Evolutionary conservation across 2,329 filamentous ascomycete species (phyloP).

Genomic region (Nannizzia gypsea): DNA sequence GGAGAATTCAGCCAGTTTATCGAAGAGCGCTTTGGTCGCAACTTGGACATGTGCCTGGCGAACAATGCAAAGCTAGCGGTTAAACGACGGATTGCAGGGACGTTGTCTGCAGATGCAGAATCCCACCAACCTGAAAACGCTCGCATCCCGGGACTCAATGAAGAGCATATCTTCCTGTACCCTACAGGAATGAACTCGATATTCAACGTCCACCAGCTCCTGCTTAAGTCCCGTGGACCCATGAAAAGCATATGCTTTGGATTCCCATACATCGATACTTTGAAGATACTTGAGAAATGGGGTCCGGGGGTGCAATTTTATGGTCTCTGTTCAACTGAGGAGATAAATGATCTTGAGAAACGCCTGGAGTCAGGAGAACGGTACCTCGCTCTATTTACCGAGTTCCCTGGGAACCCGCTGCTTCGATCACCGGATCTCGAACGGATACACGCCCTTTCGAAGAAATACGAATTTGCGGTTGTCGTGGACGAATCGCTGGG

Average conservation of each 20-base stretch:
- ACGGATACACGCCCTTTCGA: constrained; percentile 68
- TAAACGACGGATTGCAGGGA: constrained; percentile 74
- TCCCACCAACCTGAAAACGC: constrained; percentile 34
- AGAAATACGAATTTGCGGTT: constrained; percentile 75
- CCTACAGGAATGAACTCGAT: constrained; percentile 93
- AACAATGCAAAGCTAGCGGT: constrained; percentile 77
- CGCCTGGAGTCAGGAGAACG: constrained; percentile 60
- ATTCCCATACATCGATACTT: constrained; percentile 94
- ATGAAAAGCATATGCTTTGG: constrained; percentile 79
- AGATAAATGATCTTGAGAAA: constrained; percentile 71
- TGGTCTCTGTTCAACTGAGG: constrained; percentile 61
- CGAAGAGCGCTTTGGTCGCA: constrained; percentile 87
- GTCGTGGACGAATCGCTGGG: constrained; percentile 94
- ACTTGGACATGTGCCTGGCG: constrained; percentile 68
- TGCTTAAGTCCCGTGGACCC: constrained; percentile 53
- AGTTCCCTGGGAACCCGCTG: constrained; percentile 88
- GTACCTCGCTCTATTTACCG: constrained; percentile 77
- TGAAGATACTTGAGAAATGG: constrained; percentile 92
- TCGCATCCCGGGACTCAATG: constrained; percentile 49
- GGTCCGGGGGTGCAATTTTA: constrained; percentile 83
- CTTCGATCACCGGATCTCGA: constrained; percentile 71
- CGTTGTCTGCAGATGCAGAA: constrained; percentile 61
- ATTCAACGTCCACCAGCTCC: constrained; percentile 68
- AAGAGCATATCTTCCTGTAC: constrained; percentile 80
- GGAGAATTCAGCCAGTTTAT: constrained; percentile 70